phyloP scores from a whole-genome alignment of 2,329 filamentous ascomycete genomes.

The Fusarium devonianum region DNA sequence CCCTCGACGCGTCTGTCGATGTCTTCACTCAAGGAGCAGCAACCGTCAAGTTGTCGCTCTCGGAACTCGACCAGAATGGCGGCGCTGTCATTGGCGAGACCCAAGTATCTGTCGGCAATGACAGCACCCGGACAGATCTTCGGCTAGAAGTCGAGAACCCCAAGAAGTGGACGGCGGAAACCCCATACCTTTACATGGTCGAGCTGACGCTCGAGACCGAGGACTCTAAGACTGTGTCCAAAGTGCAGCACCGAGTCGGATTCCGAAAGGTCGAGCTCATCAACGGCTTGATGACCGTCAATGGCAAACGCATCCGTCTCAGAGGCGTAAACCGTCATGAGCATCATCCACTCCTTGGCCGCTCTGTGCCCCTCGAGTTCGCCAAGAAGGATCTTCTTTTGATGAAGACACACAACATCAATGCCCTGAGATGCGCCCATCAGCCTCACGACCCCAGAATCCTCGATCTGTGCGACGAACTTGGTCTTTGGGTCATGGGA shows the following conservation, averaged over 20 bases:
- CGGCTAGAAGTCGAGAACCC: slow-evolving; percentile 59
- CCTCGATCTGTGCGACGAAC: slow-evolving; percentile 67
- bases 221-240: slow-evolving; percentile 46
- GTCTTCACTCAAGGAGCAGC: slow-evolving; percentile 46
- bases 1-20: slow-evolving; percentile 54
- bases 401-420: slow-evolving; percentile 77
- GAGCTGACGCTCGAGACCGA: slow-evolving; percentile 60
- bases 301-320: slow-evolving; percentile 67
- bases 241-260: slow-evolving; percentile 63
- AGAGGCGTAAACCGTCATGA: slow-evolving; percentile 71
- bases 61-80: slow-evolving; percentile 45
- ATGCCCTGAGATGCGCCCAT: slow-evolving; percentile 73
- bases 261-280: slow-evolving; percentile 72
- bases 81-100: slow-evolving; percentile 47
- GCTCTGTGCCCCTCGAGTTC: slow-evolving; percentile 68
- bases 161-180: slow-evolving; percentile 73
- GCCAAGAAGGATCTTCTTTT: slow-evolving; percentile 67
- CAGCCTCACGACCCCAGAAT: slow-evolving; percentile 69
- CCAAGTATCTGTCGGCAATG: slow-evolving; percentile 38
- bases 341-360: slow-evolving; percentile 69
- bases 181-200: slow-evolving; percentile 65
- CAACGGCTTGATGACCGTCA: slow-evolving; percentile 68
- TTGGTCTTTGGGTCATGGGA: slow-evolving; percentile 68
- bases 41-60: slow-evolving; percentile 52
- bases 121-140: slow-evolving; percentile 49